These are phyloP conservation scores for Penicillium sp. DNA, from an alignment of 2,329 filamentous ascomycete genomes.

Conservation along the genomic window DNA sequence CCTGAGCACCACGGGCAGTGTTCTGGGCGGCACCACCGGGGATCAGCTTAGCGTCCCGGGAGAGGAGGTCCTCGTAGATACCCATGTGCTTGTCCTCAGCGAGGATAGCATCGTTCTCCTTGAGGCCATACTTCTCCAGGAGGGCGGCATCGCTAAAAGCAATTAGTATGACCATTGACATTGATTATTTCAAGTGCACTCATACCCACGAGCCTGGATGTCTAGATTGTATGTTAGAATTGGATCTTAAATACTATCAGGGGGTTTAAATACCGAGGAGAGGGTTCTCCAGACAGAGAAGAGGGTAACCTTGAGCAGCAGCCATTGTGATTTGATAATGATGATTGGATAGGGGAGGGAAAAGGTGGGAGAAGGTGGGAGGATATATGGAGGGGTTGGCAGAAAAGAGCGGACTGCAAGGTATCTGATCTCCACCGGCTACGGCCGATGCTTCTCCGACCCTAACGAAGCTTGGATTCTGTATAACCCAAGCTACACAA, in stretches of 20 bases:
- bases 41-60: constrained; percentile 90
- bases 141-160: constrained; percentile 71
- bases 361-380: constrained; percentile 15
- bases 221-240: constrained; percentile 55
- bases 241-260: constrained; percentile 1
- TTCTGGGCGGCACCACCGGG: constrained; percentile 97
- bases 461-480: neutral
- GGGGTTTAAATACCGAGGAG: constrained; percentile 68
- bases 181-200: constrained; percentile 11
- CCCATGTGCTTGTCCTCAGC: constrained; percentile 87
- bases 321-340: constrained; percentile 60
- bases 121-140: constrained; percentile 88
- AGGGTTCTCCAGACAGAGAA: constrained; percentile 95
- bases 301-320: constrained; percentile 75
- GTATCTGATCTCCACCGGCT: constrained; percentile 12
- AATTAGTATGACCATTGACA: constrained; percentile 5
- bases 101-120: constrained; percentile 96
- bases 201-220: constrained; percentile 78
- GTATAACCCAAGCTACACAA: constrained; percentile 10
- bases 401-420: constrained; percentile 20
- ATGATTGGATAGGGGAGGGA: constrained; percentile 10
- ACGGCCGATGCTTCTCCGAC: neutral
- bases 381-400: constrained; percentile 27
- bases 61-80: constrained; percentile 90
- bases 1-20: constrained; percentile 88